A percentile compares a stretch with the other conserved stretches of the same genome.
Evolutionary conservation across 768 basidiomycete genomes (phyloP).

Genomic region (Rhizopogon roseolus): DNA sequence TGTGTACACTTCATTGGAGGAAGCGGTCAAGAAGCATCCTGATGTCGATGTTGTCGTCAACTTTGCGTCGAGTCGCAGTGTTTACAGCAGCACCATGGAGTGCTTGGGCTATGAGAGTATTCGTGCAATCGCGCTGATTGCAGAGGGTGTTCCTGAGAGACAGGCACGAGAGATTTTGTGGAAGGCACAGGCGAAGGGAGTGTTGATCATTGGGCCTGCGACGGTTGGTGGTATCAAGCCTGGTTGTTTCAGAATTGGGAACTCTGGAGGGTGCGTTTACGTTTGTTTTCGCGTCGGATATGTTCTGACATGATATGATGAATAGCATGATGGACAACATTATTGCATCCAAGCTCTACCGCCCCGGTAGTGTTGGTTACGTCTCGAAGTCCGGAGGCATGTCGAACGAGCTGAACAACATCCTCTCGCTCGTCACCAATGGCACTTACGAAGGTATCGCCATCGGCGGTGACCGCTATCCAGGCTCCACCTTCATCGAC

Average conservation of each 20-base stretch:
- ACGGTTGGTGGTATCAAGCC: conserved; percentile 99
- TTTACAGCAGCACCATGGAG: conserved; percentile 93
- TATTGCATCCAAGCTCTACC: conserved; percentile 97
- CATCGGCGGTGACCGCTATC: conserved; percentile 99
- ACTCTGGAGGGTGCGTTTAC: conserved; percentile 83
- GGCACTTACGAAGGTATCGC: conserved; percentile 99
- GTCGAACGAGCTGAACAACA: conserved; percentile 99
- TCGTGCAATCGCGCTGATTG: conserved; percentile 81
- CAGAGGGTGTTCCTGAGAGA: conserved; percentile 97
- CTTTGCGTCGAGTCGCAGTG: conserved; percentile 92
- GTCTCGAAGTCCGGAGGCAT: conserved; percentile 99
- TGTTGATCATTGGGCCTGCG: conserved; percentile 93
- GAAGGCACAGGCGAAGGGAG: conserved; percentile 77
- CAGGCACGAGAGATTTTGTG: conserved; percentile 96
- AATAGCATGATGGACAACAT: conserved; percentile 99
- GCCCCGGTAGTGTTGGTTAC: conserved; percentile 94
- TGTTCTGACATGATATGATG: not conserved
- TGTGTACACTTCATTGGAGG: conserved; percentile 89
- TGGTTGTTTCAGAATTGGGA: conserved; percentile 99
- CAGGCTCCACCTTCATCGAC: conserved; percentile 98
- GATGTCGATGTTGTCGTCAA: conserved; percentile 98
- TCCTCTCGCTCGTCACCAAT: conserved; percentile 92
- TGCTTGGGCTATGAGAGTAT: conserved; percentile 54
- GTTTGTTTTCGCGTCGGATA: not conserved
- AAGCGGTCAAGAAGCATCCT: conserved; percentile 90